Evolutionary conservation across 306 rosid species (phyloP), one percentile per base, ranked within the genome.

Genomic region (Hippophae gyantsensis): DNA sequence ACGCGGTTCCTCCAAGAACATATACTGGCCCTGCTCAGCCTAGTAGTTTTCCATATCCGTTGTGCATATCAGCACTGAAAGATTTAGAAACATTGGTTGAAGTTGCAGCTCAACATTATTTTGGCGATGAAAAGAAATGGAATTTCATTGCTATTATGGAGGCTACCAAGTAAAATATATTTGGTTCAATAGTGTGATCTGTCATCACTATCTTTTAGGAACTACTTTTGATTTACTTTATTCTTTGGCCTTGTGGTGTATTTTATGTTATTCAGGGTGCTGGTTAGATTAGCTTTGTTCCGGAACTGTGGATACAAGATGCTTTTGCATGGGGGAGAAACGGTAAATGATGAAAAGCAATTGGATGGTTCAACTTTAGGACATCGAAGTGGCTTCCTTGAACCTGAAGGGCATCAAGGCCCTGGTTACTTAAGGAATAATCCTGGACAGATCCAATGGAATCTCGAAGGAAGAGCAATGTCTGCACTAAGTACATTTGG

Each of bases 61-160:
- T 92, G 69, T 92, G 88, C 74, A 77, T 92, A 71, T 88, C 99
- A 69, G 84, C 95, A 8, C 79, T 92, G 9, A 92, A 92, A 76
- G 96, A 92, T 69, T 66, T 92, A 82, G 96, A 92, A 78, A 82
- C 94, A 2, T 69, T 92, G 72, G 83, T 82, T 73, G 99, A 92
- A 80, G 96, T 92, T 65, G 90, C 76, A 67, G 88, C 96, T 27
- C 83, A 85, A 54, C 95, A 92, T 14, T 92, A 81, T 75, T 92
- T 76, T 75, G 96, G 95, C 0, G 93, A 92, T 13, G 86, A 88
- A 38, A 88, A 77, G 74, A 89, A 84, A 73, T 92, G 96, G 99
- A 88, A 83, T 78, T 92, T 85, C 79, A 87, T 92, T 64, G 95
- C 95, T 52, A 43, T 84, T 77, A 88, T 83, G 57, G 99, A 92